Percentiles rank a stretch among this genome's conserved stretches.
Conservation (phyloP, 352 stramenopile species). For the Pythium brachiatum region DNA sequence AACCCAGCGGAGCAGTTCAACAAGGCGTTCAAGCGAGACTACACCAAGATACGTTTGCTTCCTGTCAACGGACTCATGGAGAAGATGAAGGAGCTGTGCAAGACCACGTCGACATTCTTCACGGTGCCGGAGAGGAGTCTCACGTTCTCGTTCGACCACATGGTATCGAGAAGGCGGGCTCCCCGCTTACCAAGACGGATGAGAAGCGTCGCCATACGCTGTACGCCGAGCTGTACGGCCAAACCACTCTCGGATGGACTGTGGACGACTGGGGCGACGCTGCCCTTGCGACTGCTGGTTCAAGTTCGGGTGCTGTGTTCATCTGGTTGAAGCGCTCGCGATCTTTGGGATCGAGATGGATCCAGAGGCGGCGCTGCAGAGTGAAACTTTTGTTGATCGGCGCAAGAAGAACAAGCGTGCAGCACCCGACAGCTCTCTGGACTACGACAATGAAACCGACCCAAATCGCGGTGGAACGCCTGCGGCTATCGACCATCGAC, state of each 20-base stretch:
- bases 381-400: background rate
- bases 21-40: background rate
- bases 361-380: background rate
- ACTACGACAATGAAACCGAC: background rate
- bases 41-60: background rate
- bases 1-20: background rate
- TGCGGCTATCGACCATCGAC: background rate
- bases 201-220: conserved; percentile 5
- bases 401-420: background rate
- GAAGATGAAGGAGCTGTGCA: conserved; percentile 12
- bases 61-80: background rate
- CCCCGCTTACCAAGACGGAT: conserved; percentile 1
- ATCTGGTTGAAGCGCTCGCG: conserved; percentile 8
- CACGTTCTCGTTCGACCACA: conserved; percentile 8
- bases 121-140: background rate
- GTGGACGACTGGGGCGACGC: conserved; percentile 3
- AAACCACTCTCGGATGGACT: conserved; percentile 1
- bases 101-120: conserved; percentile 13
- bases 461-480: background rate
- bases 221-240: conserved; percentile 9
- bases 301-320: conserved; percentile 17
- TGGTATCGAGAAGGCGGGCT: conserved; percentile 8
- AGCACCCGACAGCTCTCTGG: background rate
- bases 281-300: conserved; percentile 15
- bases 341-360: conserved; percentile 1